phyloP scores from a whole-genome alignment of 495 filamentous ascomycete species.

The Lepidopterella palustris region DNA sequence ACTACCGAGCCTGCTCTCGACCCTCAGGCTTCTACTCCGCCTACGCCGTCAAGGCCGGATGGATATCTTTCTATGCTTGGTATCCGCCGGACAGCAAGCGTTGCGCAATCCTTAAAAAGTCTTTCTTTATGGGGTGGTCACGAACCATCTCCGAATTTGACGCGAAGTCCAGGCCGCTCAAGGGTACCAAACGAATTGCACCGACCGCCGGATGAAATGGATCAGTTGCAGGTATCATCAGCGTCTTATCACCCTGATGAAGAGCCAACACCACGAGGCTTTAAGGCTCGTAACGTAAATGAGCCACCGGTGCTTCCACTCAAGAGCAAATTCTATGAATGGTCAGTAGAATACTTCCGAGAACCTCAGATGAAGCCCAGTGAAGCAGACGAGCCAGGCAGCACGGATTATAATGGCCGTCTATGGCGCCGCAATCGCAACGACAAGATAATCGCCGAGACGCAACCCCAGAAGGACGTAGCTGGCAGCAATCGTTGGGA shows the following conservation, averaged over 20 bases:
- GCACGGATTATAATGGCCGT: slow-evolving; percentile 91
- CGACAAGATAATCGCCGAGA: slow-evolving; percentile 81
- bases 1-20: not conserved
- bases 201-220: slow-evolving; percentile 70
- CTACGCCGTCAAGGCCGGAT: slow-evolving; percentile 51
- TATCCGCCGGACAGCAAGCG: slow-evolving; percentile 61
- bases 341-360: slow-evolving; percentile 97
- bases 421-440: slow-evolving; percentile 91
- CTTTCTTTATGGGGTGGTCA: slow-evolving; percentile 50
- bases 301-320: slow-evolving; percentile 61
- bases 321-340: slow-evolving; percentile 79
- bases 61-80: slow-evolving; percentile 55
- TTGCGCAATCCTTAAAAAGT: slow-evolving; percentile 65
- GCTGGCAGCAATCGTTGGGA: slow-evolving; percentile 83
- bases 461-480: slow-evolving; percentile 84
- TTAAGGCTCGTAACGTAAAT: slow-evolving; percentile 52
- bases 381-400: slow-evolving; percentile 93
- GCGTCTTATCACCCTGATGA: slow-evolving; percentile 67
- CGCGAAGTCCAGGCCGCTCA: slow-evolving; percentile 32
- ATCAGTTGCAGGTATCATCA: slow-evolving; percentile 56
- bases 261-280: slow-evolving; percentile 68
- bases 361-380: slow-evolving; percentile 97
- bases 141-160: slow-evolving; percentile 29
- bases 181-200: slow-evolving; percentile 62
- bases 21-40: slow-evolving; percentile 47